Conservation (phyloP, 495 filamentous ascomycete species). For the Daldinia bambusicola region DNA sequence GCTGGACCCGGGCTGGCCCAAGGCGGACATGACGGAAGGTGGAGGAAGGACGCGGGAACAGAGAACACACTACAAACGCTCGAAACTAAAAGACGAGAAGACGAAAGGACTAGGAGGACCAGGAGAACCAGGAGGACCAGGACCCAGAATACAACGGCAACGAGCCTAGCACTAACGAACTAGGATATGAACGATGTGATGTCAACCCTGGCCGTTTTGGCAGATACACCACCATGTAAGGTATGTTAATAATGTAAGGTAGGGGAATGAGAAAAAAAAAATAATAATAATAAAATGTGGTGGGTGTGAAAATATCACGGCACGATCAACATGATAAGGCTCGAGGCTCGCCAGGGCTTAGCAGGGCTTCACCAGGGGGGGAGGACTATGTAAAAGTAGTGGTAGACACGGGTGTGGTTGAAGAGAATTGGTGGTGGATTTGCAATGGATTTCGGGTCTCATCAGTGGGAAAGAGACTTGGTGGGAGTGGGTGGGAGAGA, state of each 20-base stretch:
- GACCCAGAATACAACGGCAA: constrained; percentile 42
- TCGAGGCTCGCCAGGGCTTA: constrained; percentile 29
- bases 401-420: constrained; percentile 45
- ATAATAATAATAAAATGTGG: constrained; percentile 25
- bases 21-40: constrained; percentile 49
- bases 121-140: constrained; percentile 21
- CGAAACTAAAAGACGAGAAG: constrained; percentile 37
- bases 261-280: constrained; percentile 1
- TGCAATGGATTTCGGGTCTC: constrained; percentile 24
- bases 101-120: constrained; percentile 37
- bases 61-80: constrained; percentile 33
- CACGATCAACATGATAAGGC: constrained; percentile 48
- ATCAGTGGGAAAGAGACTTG: constrained; percentile 16
- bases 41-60: constrained; percentile 17
- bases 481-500: constrained; percentile 7
- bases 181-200: constrained; percentile 48
- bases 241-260: constrained; percentile 11
- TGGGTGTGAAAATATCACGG: constrained; percentile 52
- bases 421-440: constrained; percentile 32
- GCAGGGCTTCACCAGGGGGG: not conserved
- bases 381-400: not conserved
- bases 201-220: constrained; percentile 50
- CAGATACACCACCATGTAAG: constrained; percentile 39
- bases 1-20: constrained; percentile 50
- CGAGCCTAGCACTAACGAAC: constrained; percentile 36